These are phyloP conservation scores for Cadophora gregata DNA, from an alignment of 2,329 filamentous ascomycete genomes.

Conservation along the genomic window DNA sequence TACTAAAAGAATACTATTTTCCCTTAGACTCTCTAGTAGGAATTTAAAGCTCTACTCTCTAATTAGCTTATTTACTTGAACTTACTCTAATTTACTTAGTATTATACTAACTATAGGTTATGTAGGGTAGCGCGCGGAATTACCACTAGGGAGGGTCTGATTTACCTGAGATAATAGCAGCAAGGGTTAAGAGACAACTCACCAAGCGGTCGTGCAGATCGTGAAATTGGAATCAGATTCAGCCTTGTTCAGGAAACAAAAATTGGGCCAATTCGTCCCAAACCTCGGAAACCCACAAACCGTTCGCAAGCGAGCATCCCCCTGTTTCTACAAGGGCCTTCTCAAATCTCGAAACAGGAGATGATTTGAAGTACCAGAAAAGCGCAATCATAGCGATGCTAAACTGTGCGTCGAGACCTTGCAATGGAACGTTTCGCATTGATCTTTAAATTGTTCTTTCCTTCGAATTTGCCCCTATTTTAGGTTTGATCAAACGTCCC, in stretches of 20 bases:
- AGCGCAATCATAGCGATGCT: background rate
- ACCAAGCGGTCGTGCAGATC: background rate
- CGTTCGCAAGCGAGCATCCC: slow-evolving; percentile 6
- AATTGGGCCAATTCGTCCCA: background rate
- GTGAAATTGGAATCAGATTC: background rate
- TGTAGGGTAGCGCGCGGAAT: too few relatives aligned
- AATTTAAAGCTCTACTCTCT: too few relatives aligned
- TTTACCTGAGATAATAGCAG: too few relatives aligned
- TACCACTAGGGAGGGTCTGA: too few relatives aligned
- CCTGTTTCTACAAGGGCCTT: background rate
- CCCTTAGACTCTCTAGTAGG: too few relatives aligned
- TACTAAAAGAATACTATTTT: too few relatives aligned
- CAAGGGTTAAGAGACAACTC: slow-evolving; percentile 10
- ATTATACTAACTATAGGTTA: too few relatives aligned
- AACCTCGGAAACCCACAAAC: background rate
- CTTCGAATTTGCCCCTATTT: background rate
- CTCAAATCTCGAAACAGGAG: slow-evolving; percentile 6
- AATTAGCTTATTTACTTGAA: too few relatives aligned
- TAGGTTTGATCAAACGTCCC: background rate
- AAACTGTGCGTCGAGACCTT: background rate
- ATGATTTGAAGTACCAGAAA: background rate
- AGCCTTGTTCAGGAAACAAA: slow-evolving; percentile 11
- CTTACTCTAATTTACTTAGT: too few relatives aligned
- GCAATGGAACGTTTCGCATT: background rate
- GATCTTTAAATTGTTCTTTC: background rate